Evolutionary conservation across 202 grass and related monocot species (phyloP).

Genomic region (Alloteropsis angusta): DNA sequence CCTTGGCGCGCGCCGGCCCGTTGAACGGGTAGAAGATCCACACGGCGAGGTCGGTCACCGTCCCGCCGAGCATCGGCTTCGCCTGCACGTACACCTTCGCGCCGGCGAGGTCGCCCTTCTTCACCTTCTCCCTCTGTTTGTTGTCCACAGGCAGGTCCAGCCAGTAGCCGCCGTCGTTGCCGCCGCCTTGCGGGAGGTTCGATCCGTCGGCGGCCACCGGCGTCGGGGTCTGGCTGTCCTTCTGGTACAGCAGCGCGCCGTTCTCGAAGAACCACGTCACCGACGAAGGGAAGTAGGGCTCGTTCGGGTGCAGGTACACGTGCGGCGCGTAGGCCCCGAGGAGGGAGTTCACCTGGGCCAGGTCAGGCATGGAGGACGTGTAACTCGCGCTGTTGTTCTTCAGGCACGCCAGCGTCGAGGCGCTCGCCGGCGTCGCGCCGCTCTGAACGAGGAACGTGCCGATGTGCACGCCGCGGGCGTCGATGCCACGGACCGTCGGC

Average conservation of each 20-base stretch:
- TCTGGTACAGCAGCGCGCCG: conserved; percentile 67
- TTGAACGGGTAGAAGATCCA: conserved; percentile 96
- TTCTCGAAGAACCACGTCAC: conserved; percentile 79
- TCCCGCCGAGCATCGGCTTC: conserved; percentile 76
- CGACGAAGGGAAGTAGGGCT: conserved; percentile 54
- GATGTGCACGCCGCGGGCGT: conserved; percentile 41
- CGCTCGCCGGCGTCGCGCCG: background rate
- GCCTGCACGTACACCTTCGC: conserved; percentile 58
- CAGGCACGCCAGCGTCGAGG: conserved; percentile 43
- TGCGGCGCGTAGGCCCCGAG: conserved; percentile 61
- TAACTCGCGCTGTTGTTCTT: conserved; percentile 47
- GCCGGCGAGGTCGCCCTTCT: conserved; percentile 54
- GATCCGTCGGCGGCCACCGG: conserved; percentile 52
- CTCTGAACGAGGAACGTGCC: conserved; percentile 50
- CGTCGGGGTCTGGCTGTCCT: conserved; percentile 29
- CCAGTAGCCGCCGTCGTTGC: conserved; percentile 69
- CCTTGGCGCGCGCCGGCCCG: conserved; percentile 55
- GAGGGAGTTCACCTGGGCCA: conserved; percentile 45
- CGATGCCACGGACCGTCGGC: conserved; percentile 38
- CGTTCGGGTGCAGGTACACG: conserved; percentile 63
- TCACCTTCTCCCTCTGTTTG: conserved; percentile 30
- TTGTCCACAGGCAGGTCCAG: conserved; percentile 58
- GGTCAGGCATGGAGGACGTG: conserved; percentile 50
- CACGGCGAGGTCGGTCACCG: conserved; percentile 56
- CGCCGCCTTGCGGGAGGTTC: conserved; percentile 71